These are phyloP conservation scores for Ophiostoma ips DNA, from an alignment of 2,329 filamentous ascomycete genomes.

Conservation along the genomic window DNA sequence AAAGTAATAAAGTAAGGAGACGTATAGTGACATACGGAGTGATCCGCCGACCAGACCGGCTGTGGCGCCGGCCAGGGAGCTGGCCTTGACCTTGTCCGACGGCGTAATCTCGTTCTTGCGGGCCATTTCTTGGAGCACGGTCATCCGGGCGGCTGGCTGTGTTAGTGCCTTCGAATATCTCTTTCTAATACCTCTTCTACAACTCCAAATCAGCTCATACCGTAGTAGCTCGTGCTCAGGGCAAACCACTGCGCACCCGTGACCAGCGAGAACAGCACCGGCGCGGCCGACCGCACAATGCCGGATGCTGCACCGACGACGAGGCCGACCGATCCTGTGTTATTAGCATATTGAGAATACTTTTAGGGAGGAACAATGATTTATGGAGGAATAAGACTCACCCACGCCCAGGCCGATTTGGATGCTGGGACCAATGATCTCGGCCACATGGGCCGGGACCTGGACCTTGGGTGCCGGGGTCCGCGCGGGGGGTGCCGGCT, in stretches of 20 bases:
- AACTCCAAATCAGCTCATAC: no score
- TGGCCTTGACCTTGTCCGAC: slow-evolving; percentile 50
- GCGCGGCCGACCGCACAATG: slow-evolving; percentile 52
- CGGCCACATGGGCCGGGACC: slow-evolving; percentile 29
- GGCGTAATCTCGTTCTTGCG: slow-evolving; percentile 38
- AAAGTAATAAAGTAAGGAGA: neutral
- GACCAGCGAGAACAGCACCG: slow-evolving; percentile 56
- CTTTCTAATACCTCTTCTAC: neutral
- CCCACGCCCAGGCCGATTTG: slow-evolving; percentile 47
- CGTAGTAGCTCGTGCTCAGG: slow-evolving; percentile 64
- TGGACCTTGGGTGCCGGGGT: slow-evolving; percentile 14
- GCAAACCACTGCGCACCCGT: slow-evolving; percentile 71
- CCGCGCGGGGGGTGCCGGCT: slow-evolving; percentile 1
- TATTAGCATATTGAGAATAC: no score
- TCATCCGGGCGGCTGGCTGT: neutral
- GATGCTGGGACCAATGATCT: slow-evolving; percentile 36
- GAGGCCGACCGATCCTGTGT: slow-evolving; percentile 43
- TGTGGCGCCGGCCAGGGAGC: slow-evolving; percentile 55
- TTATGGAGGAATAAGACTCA: no score
- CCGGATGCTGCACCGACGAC: slow-evolving; percentile 55
- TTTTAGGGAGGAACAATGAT: no score
- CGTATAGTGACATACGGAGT: slow-evolving; percentile 24
- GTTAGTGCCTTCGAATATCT: no score
- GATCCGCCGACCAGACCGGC: slow-evolving; percentile 48
- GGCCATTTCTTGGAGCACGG: slow-evolving; percentile 21